A percentile compares a stretch with the other conserved stretches of the same genome.
Evolutionary conservation across 2,329 filamentous ascomycete species (phyloP).

Genomic region (Aspergillus ustus): DNA sequence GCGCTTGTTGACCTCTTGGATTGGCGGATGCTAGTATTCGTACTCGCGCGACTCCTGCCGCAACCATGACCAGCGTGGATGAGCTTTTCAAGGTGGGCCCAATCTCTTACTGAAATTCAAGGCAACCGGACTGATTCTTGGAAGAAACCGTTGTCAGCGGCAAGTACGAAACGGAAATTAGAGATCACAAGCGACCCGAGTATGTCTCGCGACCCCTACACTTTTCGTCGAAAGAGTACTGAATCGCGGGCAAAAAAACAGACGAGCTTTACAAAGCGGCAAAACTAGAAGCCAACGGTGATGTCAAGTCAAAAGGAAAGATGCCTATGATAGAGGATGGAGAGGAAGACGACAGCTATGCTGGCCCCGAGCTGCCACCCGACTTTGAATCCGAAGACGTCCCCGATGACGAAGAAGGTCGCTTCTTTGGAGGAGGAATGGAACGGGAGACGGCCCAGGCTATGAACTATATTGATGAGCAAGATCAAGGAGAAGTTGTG

Average conservation of each 20-base stretch:
- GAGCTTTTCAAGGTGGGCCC: constrained; percentile 61
- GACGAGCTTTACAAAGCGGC: constrained; percentile 65
- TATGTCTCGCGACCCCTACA: constrained; percentile 30
- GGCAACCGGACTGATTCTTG: constrained; percentile 23
- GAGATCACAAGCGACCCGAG: constrained; percentile 59
- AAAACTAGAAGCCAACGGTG: constrained; percentile 57
- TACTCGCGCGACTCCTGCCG: constrained; percentile 17
- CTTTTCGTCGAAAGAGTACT: constrained; percentile 17
- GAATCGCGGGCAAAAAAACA: constrained; percentile 21
- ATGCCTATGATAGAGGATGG: constrained; percentile 54
- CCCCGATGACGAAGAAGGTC: constrained; percentile 83
- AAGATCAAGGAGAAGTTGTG: constrained; percentile 59
- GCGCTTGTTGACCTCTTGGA: neutral
- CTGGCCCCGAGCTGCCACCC: constrained; percentile 60
- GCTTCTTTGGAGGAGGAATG: constrained; percentile 94
- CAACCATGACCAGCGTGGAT: constrained; percentile 63
- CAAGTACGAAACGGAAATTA: constrained; percentile 62
- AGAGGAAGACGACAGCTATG: constrained; percentile 50
- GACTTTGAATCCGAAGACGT: constrained; percentile 63
- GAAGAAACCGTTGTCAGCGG: constrained; percentile 55
- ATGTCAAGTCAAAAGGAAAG: constrained; percentile 54
- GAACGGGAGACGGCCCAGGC: constrained; percentile 79
- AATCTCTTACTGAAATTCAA: neutral
- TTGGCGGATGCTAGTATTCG: constrained; percentile 6
- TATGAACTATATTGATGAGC: constrained; percentile 82